Conservation (phyloP, 1,284 basidiomycete genomes). For the Calocybe gambosa region DNA sequence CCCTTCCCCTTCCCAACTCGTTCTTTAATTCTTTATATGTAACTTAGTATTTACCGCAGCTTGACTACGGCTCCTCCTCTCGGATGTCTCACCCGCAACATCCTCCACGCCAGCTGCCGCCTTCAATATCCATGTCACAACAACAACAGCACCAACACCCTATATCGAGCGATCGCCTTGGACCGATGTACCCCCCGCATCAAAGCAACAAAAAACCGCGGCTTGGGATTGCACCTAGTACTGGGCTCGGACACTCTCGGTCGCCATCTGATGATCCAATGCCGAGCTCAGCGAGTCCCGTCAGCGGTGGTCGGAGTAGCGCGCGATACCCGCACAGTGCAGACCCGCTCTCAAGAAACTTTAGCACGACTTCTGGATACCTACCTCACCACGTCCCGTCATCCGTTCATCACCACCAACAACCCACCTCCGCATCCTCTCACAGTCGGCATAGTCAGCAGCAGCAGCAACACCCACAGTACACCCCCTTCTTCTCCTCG, state of each 20-base stretch:
- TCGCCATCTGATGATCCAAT: constrained; percentile 10
- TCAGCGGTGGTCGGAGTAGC: constrained; percentile 5
- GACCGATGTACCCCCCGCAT: constrained; percentile 5
- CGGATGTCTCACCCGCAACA: constrained; percentile 4
- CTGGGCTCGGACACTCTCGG: constrained; percentile 6
- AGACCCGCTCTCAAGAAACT: background rate
- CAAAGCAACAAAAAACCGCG: constrained; percentile 13
- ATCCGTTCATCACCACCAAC: constrained; percentile 17
- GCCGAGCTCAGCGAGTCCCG: constrained; percentile 9
- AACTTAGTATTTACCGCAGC: constrained; percentile 1
- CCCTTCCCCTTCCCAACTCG: background rate
- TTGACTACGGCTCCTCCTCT: constrained; percentile 8
- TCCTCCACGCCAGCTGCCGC: constrained; percentile 4
- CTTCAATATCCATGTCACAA: constrained; percentile 11
- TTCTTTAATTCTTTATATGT: background rate
- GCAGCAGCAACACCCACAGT: constrained; percentile 16
- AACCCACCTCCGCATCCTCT: constrained; percentile 18
- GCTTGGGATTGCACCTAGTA: constrained; percentile 5
- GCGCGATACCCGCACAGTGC: constrained; percentile 6
- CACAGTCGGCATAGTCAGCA: constrained; percentile 14
- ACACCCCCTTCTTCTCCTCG: constrained; percentile 25
- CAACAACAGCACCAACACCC: constrained; percentile 12
- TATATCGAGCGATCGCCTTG: constrained; percentile 14
- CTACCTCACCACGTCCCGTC: constrained; percentile 21
- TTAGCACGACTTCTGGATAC: background rate